Conservation (phyloP, 1,284 basidiomycete species). For the Prillingera fragicola region DNA sequence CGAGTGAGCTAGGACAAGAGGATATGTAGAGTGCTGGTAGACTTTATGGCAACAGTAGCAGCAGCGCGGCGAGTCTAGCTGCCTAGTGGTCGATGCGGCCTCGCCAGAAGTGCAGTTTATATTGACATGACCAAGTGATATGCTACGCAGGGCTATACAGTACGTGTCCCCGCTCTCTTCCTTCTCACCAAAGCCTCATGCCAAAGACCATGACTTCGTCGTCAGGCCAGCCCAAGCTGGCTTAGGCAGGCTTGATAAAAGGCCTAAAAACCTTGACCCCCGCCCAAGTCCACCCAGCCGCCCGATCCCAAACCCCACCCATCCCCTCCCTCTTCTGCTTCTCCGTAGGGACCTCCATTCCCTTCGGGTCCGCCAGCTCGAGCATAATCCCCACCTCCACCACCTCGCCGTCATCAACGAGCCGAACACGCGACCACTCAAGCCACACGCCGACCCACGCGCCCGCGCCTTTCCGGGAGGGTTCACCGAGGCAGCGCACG, state of each 20-base stretch:
- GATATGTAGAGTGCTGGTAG: slow-evolving; percentile 13
- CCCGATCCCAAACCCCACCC: slow-evolving; percentile 45
- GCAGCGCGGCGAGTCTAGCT: neutral
- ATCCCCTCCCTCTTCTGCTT: slow-evolving; percentile 33
- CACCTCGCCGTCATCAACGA: neutral
- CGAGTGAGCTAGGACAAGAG: neutral
- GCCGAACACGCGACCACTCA: slow-evolving; percentile 66
- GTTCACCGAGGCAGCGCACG: slow-evolving; percentile 68
- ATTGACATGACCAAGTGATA: no score
- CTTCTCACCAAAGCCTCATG: no score
- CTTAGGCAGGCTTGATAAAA: neutral
- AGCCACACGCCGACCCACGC: slow-evolving; percentile 87
- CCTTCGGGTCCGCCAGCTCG: slow-evolving; percentile 36
- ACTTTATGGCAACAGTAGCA: neutral
- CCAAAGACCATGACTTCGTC: no score
- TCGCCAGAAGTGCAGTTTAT: no score
- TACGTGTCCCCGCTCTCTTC: no score
- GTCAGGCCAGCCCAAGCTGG: no score
- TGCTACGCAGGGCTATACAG: no score
- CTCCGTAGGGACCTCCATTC: slow-evolving; percentile 21
- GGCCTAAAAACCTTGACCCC: slow-evolving; percentile 38
- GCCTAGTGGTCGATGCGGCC: no score
- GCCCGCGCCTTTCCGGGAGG: slow-evolving; percentile 77
- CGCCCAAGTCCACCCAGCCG: slow-evolving; percentile 41
- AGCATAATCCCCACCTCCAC: slow-evolving; percentile 36